These are phyloP conservation scores for Penicillium herquei DNA, from an alignment of 495 filamentous ascomycete genomes.

Conservation along the genomic window DNA sequence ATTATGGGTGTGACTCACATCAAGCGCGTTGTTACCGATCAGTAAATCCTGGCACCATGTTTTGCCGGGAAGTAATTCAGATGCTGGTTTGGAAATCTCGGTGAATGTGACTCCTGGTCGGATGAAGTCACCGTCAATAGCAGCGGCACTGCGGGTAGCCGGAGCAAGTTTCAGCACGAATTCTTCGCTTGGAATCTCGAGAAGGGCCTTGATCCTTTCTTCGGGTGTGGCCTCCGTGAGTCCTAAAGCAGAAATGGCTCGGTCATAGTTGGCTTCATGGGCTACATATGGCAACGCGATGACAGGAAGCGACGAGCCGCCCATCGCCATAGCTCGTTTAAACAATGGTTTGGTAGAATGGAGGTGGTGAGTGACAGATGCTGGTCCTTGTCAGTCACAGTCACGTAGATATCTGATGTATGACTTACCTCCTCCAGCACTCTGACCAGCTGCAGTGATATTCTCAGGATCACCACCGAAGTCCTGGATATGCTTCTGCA, in stretches of 20 bases:
- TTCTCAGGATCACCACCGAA: slow-evolving; percentile 70
- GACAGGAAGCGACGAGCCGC: slow-evolving; percentile 34
- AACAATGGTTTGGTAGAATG: slow-evolving; percentile 37
- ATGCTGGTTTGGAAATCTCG: slow-evolving; percentile 14
- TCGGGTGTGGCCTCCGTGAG: slow-evolving; percentile 24
- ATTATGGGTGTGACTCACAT: slow-evolving; percentile 27
- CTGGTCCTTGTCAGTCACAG: slow-evolving; percentile 11
- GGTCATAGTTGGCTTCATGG: slow-evolving; percentile 38
- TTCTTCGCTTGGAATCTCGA: slow-evolving; percentile 32
- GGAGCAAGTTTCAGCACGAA: slow-evolving; percentile 32
- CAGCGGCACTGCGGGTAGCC: slow-evolving; percentile 17
- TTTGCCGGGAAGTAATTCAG: slow-evolving; percentile 24
- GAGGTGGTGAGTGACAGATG: slow-evolving; percentile 39
- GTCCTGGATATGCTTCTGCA: slow-evolving; percentile 32
- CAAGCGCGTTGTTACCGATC: slow-evolving; percentile 40
- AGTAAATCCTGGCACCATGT: slow-evolving; percentile 39
- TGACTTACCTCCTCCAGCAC: slow-evolving; percentile 57
- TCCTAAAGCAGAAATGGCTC: slow-evolving; percentile 34
- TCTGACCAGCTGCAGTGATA: slow-evolving; percentile 64
- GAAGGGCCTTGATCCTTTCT: slow-evolving; percentile 32
- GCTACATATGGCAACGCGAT: slow-evolving; percentile 27
- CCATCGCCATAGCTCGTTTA: slow-evolving; percentile 39
- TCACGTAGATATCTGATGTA: background rate
- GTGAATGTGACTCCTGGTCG: slow-evolving; percentile 23
- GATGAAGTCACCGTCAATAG: slow-evolving; percentile 39